A percentile compares a stretch with the other conserved stretches of the same genome.
phyloP scores from a whole-genome alignment of 164 flowering plant genomes.

The Sedum album region DNA sequence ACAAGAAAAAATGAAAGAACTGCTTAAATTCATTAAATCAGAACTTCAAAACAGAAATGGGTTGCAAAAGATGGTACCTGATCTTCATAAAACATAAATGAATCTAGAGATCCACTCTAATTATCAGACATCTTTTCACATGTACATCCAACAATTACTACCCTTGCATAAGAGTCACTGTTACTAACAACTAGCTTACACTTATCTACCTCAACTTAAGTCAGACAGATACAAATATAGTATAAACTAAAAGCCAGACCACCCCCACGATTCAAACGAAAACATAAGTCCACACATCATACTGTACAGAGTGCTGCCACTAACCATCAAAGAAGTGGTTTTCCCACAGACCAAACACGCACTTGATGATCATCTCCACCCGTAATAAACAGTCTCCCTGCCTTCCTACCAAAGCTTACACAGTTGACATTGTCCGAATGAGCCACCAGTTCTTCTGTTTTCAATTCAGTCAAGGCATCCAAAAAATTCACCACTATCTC shows the following conservation, averaged over 20 bases:
- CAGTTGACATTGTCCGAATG: constrained; percentile 71
- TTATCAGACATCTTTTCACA: neutral
- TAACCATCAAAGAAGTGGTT: constrained; percentile 64
- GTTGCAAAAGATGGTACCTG: neutral
- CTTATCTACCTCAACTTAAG: neutral
- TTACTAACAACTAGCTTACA: neutral
- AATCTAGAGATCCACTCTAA: neutral
- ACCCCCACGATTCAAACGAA: neutral
- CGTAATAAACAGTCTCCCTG: constrained; percentile 45
- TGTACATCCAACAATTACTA: neutral
- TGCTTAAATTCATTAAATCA: neutral
- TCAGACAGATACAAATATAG: neutral
- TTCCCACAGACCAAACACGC: constrained; percentile 82
- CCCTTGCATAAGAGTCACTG: neutral
- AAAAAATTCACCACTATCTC: constrained; percentile 6
- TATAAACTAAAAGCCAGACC: neutral
- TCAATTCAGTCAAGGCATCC: constrained; percentile 34
- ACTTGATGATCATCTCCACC: constrained; percentile 86
- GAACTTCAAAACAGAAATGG: neutral
- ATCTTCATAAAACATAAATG: neutral
- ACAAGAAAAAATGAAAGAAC: constrained; percentile 7
- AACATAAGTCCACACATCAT: neutral
- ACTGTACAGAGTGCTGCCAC: constrained; percentile 9
- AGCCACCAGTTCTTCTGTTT: constrained; percentile 79
- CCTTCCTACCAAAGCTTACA: constrained; percentile 65